phyloP scores from a whole-genome alignment of 352 stramenopile species.

The Phytophthora europaea region DNA sequence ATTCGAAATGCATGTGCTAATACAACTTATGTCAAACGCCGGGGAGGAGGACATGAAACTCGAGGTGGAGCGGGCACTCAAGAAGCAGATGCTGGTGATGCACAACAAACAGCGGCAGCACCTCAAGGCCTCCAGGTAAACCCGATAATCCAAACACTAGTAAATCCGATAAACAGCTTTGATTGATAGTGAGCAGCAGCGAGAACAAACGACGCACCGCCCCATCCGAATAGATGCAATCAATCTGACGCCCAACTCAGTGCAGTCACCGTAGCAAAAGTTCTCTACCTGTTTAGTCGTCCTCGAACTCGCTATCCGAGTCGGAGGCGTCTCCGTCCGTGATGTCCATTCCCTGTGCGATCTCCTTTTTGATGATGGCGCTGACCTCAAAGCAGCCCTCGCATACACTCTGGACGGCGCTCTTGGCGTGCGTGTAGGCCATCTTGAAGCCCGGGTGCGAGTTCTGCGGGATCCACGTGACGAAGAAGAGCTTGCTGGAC shows the following conservation, averaged over 20 bases:
- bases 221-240: constrained; percentile 9
- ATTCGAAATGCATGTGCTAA: no score
- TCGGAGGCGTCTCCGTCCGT: constrained; percentile 70
- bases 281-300: constrained; percentile 51
- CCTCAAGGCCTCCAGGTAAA: constrained; percentile 43
- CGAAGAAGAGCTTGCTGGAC: constrained; percentile 90
- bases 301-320: constrained; percentile 89
- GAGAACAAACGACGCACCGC: no score
- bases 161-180: background rate
- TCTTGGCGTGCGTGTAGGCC: constrained; percentile 91
- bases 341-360: constrained; percentile 74
- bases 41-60: constrained; percentile 63
- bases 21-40: no score
- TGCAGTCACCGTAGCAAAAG: background rate
- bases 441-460: constrained; percentile 89
- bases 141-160: background rate
- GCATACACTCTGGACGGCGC: constrained; percentile 76
- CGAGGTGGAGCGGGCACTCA: constrained; percentile 75
- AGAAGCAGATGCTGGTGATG: constrained; percentile 87
- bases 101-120: constrained; percentile 79
- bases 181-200: background rate
- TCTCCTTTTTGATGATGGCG: constrained; percentile 76
- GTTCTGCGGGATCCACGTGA: constrained; percentile 89
- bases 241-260: background rate
- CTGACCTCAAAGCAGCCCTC: constrained; percentile 87